Evolutionary conservation across 495 filamentous ascomycete genomes (phyloP), one percentile per base, ranked within the genome.

Genomic region (Penicillium nucicola): DNA sequence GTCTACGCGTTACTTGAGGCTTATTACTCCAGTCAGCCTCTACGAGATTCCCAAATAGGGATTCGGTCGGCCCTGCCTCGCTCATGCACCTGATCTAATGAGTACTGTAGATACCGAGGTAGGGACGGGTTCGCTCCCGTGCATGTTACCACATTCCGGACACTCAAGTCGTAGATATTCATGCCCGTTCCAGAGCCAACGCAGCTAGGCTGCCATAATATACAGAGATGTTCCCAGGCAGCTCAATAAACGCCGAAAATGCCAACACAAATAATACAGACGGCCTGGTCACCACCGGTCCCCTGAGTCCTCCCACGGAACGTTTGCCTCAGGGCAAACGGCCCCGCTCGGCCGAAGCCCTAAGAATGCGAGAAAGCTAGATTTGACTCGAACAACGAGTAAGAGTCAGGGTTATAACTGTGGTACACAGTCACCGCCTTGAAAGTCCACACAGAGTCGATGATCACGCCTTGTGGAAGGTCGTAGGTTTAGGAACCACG

Each of bases 231-330:
- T 55, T 56, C 41, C 50, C 53, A 58, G 36, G 19, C 58, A 58
- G 52, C 48, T 57, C 56, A 62, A 60, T 43, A 62, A 68, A 70
- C 67, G 67, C 65, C 67, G 53, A 38, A 63, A 65, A 70, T 70
- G 65, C 67, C 63, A 60, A 36, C 17, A 56, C 41, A 14, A 53
- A 36, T 28, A 13, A 45, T 42, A 48, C 25, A 28, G 25, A 28
- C 7, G 25, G 7, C 25, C 25, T 9, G 7, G 6, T 28, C 2
- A 28, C 25, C 25, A 28, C 25, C 7, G 10, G 25, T 28, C 25
- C 25, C 2, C 25, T 28, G 25, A 28, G 5, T 28, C 25, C 25
- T 28, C 25, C 25, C 25, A 28, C 6, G 25, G 25, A 28, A 28
- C 5, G 25, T 2, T 28, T 9, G 7, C 7, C 25, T 8, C 25